These are phyloP conservation scores for Penicillium glabrum DNA, from an alignment of 2,329 filamentous ascomycete genomes.

Conservation along the genomic window DNA sequence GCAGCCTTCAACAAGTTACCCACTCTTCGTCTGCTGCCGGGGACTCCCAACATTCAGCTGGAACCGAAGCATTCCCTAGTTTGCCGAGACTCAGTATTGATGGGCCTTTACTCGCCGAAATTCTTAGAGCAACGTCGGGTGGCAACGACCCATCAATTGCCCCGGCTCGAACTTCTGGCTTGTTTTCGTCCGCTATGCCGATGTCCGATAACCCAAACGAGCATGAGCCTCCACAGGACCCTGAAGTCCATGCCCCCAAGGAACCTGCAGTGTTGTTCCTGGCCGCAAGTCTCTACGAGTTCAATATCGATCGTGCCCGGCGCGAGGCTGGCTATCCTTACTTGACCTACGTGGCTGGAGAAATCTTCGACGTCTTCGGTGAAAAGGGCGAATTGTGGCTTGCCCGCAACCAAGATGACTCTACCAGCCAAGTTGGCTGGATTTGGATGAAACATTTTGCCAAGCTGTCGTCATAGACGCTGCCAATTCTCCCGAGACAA, in stretches of 20 bases:
- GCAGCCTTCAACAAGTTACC: conserved; percentile 48
- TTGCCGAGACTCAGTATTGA: conserved; percentile 48
- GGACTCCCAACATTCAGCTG: conserved; percentile 4
- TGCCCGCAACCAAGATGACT: conserved; percentile 94
- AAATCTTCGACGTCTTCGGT: conserved; percentile 90
- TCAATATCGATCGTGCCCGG: conserved; percentile 90
- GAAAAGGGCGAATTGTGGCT: conserved; percentile 98
- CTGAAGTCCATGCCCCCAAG: conserved; percentile 24
- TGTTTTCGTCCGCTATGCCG: conserved; percentile 86
- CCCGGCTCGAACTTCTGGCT: conserved; percentile 64
- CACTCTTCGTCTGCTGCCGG: conserved; percentile 30
- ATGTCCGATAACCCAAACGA: conserved; percentile 63
- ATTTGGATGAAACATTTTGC: conserved; percentile 99
- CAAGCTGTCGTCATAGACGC: conserved; percentile 39
- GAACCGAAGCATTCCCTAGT: conserved; percentile 35
- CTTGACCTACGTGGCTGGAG: conserved; percentile 89
- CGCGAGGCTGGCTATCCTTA: conserved; percentile 95
- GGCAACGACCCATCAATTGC: conserved; percentile 30
- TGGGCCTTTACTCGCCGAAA: conserved; percentile 44
- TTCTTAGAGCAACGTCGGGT: conserved; percentile 34
- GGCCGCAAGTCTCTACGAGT: conserved; percentile 92
- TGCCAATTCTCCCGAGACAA: background rate
- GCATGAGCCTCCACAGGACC: conserved; percentile 38
- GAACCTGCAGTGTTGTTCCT: conserved; percentile 75
- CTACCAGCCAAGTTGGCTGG: conserved; percentile 78